phyloP scores from a whole-genome alignment of 176 grass and related monocot species.

The Hsuehochloa calcarea region DNA sequence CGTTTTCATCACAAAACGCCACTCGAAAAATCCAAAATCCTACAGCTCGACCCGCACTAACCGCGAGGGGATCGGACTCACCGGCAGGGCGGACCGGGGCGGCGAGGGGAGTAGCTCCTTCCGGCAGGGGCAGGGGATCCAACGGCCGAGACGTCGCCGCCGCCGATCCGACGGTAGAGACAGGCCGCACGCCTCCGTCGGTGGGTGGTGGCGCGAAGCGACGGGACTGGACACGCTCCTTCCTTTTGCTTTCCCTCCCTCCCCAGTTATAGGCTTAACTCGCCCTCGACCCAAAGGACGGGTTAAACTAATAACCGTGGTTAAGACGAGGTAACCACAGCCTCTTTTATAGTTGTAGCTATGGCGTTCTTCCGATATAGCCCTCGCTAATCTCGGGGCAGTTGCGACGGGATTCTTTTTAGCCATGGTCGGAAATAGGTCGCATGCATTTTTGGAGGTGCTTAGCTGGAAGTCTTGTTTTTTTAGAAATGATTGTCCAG shows the following conservation, averaged over 20 bases:
- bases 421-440: slow-evolving; percentile 22
- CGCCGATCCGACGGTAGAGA: background rate
- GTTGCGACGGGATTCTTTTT: background rate
- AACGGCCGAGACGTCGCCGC: background rate
- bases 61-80: background rate
- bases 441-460: background rate
- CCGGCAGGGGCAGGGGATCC: background rate
- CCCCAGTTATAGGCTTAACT: slow-evolving; percentile 1
- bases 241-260: background rate
- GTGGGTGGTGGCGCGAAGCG: background rate
- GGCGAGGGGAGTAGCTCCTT: background rate
- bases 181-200: background rate
- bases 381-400: background rate
- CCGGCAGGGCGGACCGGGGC: background rate
- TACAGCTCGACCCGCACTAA: background rate
- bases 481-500: background rate
- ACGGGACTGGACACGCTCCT: background rate
- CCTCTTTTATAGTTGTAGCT: background rate
- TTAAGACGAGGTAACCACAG: background rate
- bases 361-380: background rate
- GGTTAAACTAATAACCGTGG: slow-evolving; percentile 47
- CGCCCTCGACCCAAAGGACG: slow-evolving; percentile 16
- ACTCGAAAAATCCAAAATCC: background rate
- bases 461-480: background rate
- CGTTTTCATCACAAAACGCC: background rate